Evolutionary conservation across 495 filamentous ascomycete genomes (phyloP), one percentile per base, ranked within the genome.

Genomic region (Hypoxylon crocopeplum): DNA sequence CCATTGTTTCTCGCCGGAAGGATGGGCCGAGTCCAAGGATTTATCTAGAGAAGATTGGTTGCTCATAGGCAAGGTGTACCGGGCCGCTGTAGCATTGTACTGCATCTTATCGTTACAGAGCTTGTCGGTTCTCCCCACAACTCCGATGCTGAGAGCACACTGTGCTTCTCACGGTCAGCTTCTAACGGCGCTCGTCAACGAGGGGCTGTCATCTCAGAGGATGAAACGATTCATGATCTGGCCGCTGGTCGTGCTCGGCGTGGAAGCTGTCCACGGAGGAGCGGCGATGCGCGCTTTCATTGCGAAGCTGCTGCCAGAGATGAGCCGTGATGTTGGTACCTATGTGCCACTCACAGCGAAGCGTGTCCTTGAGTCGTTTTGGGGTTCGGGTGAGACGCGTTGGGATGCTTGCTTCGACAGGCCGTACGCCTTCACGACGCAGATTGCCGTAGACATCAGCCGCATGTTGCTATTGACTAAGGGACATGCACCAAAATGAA

Each of bases 361-460:
- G 50, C 40, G 17, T 7, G 47, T 71, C 12, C 53, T 75, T 13
- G 69, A 69, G 42, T 49, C 37, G 25, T 75, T 73, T 30, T 75
- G 73, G 73, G 53, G 24, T 5, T 56, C 55, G 1, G 65, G 65
- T 0, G 54, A 63, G 13, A 59, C 21, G 15, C 22, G 42, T 24
- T 76, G 73, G 71, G 73, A 76, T 56, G 52, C 36, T 27, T 76
- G 73, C 67, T 76, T 73, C 40, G 67, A 67, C 7, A 60, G 48
- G 34, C 69, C 69, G 7, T 68, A 70, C 19, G 32, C 48, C 27
- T 66, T 66, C 30, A 63, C 37, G 25, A 36, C 27, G 27, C 65
- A 60, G 21, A 52, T 59, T 5, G 53, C 60, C 15, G 25, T 47
- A 5, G 56, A 64, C n/a, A 60, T 49, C 17, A 55, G 42, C 34